Evolutionary conservation across 345 rosid genomes (phyloP).

Genomic region (Firmiana major): DNA sequence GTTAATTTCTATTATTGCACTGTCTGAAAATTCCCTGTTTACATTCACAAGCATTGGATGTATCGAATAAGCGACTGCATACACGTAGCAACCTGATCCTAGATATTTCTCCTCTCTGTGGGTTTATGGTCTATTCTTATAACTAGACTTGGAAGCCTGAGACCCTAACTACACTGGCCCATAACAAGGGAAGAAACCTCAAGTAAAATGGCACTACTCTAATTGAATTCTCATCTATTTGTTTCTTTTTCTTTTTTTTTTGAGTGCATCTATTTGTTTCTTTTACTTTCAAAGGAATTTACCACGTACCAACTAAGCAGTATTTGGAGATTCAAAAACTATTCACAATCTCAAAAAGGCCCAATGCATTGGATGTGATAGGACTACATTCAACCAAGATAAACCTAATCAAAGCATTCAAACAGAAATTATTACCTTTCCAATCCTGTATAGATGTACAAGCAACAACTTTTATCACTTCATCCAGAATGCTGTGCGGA

Average conservation of each 20-base stretch:
- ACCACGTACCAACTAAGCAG: not conserved
- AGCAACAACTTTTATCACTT: slow-evolving; percentile 63
- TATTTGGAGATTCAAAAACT: not conserved
- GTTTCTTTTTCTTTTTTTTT: not conserved
- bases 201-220: not conserved
- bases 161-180: not conserved
- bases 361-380: not conserved
- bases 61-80: too few species aligned
- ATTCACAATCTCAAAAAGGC: not conserved
- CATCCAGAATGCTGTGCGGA: slow-evolving; percentile 52
- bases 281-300: not conserved
- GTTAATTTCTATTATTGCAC: too few species aligned
- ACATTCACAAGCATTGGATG: too few species aligned
- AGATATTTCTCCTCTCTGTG: not conserved
- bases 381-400: not conserved
- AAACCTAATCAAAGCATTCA: not conserved
- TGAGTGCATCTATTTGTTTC: not conserved
- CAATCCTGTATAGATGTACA: slow-evolving; percentile 77
- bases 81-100: too few species aligned
- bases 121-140: not conserved
- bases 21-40: too few species aligned
- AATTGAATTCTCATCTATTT: not conserved
- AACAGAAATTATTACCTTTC: slow-evolving; percentile 59
- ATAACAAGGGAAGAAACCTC: not conserved
- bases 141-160: slow-evolving; percentile 1